Conservation (phyloP, 1,284 basidiomycete species). For the Ustilago cynodontis region DNA sequence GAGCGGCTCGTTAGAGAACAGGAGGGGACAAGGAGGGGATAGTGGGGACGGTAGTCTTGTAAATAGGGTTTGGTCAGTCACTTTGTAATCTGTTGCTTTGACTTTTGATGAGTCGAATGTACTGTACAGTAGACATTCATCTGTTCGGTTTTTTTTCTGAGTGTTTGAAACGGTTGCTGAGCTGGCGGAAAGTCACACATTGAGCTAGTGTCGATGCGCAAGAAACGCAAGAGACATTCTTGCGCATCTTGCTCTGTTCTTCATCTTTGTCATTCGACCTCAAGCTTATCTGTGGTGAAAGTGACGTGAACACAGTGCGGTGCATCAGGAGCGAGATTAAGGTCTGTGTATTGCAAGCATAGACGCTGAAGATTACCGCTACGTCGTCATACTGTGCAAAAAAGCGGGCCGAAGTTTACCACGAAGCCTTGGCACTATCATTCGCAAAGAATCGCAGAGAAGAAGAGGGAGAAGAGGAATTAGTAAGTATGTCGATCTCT, state of each 20-base stretch:
- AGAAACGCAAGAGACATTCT: background rate
- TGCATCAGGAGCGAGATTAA: background rate
- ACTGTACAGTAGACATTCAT: too few species aligned
- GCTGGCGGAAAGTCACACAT: too few species aligned
- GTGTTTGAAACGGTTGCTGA: too few species aligned
- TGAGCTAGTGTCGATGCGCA: too few species aligned
- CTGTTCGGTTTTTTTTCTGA: too few species aligned
- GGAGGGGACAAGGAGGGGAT: background rate
- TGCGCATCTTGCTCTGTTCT: background rate
- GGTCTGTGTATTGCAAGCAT: background rate
- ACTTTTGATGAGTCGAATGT: too few species aligned
- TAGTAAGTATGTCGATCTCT: background rate
- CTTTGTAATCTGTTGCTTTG: too few species aligned
- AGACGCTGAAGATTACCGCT: background rate
- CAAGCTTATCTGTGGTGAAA: too few species aligned
- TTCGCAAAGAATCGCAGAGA: background rate
- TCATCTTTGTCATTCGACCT: too few species aligned
- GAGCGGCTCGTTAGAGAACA: constrained; percentile 23
- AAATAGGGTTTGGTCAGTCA: too few species aligned
- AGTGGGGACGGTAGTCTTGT: background rate
- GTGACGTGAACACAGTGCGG: too few species aligned
- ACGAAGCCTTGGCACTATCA: constrained; percentile 48
- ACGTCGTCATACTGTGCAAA: background rate
- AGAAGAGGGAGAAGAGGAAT: background rate
- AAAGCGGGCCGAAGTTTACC: constrained; percentile 30